Evolutionary conservation across 176 grass and related monocot species (phyloP), one percentile per base, ranked within the genome.

Genomic region (Melocanna baccifera): DNA sequence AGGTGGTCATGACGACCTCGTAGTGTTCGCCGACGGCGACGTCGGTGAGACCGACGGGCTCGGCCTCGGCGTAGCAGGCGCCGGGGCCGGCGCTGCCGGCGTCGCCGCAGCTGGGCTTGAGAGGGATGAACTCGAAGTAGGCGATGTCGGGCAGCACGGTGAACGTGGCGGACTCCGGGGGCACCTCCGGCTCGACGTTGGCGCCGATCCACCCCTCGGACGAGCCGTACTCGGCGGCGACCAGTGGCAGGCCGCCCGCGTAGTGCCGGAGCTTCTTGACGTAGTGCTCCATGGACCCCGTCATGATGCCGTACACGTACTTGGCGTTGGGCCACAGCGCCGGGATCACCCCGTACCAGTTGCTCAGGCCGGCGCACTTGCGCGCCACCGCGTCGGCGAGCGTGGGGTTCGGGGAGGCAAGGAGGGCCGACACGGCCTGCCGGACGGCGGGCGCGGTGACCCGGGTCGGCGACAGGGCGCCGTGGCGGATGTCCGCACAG

Each of bases 271-370:
- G 85, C 82, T 97, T 97, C 79, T 84, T 89, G 32, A 94, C 80
- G 68, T 97, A 97, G 58, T 88, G 94, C 28, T 97, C 94, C 94
- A 97, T 97, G 36, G 94, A 89, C 0, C 94, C 94, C 9, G 94
- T 97, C 94, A 97, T 94, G 82, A 97, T 97, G 64, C 86, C 92
- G 77, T 94, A 92, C 5, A 97, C 90, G 83, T 97, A 97, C 84
- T 57, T 91, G 20, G 92, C 90, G 56, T 94, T 97, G 40, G 91
- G 88, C 87, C 91, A 97, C 15, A 97, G 89, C 69, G 90, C 91
- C 23, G 92, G 90, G 82, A 97, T 97, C 32, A 97, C 91, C 6
- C 95, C 95, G 36, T 97, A 94, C 95, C 95, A 97, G 71, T 97
- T 94, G 55, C 91, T 97, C n/a, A 97, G 83, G 1, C 6, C 59